A percentile compares a stretch with the other conserved stretches of the same genome.
phyloP scores from a whole-genome alignment of 345 rosid genomes.

The Crucihimalaya himalaica region DNA sequence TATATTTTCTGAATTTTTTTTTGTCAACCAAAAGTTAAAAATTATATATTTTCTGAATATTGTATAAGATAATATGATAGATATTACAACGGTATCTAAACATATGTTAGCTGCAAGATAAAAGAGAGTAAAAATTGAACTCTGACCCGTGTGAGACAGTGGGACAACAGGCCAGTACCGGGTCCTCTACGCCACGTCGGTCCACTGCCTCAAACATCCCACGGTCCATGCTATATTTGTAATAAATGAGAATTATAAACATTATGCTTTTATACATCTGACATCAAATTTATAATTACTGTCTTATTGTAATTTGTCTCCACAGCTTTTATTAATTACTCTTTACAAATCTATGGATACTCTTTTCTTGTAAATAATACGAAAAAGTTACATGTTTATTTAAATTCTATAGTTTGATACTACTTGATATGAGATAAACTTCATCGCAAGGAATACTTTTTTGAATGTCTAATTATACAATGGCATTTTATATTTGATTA shows the following conservation, averaged over 20 bases:
- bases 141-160: slow-evolving; percentile 36
- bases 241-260: slow-evolving; percentile 31
- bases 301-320: slow-evolving; percentile 8
- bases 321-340: background rate
- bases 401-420: background rate
- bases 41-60: background rate
- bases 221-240: slow-evolving; percentile 39
- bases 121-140: background rate
- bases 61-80: background rate
- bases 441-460: background rate
- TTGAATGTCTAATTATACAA: background rate
- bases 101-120: background rate
- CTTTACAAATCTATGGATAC: slow-evolving; percentile 6
- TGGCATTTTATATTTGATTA: background rate
- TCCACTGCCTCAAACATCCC: slow-evolving; percentile 43
- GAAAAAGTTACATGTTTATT: background rate
- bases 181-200: slow-evolving; percentile 47
- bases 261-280: slow-evolving; percentile 24
- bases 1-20: too few species aligned
- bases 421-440: background rate
- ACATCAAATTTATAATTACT: slow-evolving; percentile 14
- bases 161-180: slow-evolving; percentile 39
- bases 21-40: too few species aligned
- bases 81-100: background rate
- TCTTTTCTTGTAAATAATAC: background rate